Conservation (phyloP, 2,329 filamentous ascomycete species). For the Tricladium varicosporioides region DNA sequence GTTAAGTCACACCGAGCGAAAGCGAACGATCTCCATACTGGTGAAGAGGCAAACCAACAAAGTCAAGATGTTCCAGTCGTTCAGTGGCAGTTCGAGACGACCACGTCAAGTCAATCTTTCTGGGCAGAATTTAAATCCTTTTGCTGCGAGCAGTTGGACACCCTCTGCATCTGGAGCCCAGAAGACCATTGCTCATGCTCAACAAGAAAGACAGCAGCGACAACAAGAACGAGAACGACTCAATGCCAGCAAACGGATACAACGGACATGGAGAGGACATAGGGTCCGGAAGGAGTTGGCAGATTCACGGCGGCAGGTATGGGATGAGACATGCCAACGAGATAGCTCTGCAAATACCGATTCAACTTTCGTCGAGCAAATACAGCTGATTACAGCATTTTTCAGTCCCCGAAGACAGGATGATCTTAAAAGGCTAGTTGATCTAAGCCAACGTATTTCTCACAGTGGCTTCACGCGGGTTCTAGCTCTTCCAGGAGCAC, state of each 20-base stretch:
- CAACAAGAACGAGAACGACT: slow-evolving; percentile 78
- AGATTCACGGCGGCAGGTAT: slow-evolving; percentile 54
- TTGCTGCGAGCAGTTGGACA: slow-evolving; percentile 61
- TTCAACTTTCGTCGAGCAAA: slow-evolving; percentile 39
- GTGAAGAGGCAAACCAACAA: slow-evolving; percentile 13
- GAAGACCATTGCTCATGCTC: slow-evolving; percentile 78
- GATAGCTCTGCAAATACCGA: slow-evolving; percentile 27
- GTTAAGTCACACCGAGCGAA: slow-evolving; percentile 13
- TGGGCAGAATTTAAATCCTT: slow-evolving; percentile 78
- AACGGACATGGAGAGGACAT: slow-evolving; percentile 81
- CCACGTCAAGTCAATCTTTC: slow-evolving; percentile 93
- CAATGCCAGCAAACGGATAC: slow-evolving; percentile 71
- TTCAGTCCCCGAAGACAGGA: slow-evolving; percentile 44
- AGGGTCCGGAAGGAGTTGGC: slow-evolving; percentile 57
- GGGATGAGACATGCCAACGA: slow-evolving; percentile 58
- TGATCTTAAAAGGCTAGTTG: slow-evolving; percentile 48
- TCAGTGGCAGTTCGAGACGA: slow-evolving; percentile 82
- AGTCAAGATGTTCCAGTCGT: slow-evolving; percentile 78
- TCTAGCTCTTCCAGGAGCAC: slow-evolving; percentile 23
- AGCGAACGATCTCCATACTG: slow-evolving; percentile 7
- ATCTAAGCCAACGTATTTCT: slow-evolving; percentile 36
- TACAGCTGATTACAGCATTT: slow-evolving; percentile 49
- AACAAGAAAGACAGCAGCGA: slow-evolving; percentile 78
- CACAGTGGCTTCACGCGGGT: slow-evolving; percentile 38
- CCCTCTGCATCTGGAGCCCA: slow-evolving; percentile 63